Base-by-base conservation (phyloP, 257 asterid species). In the Solanum sitiens region DNA sequence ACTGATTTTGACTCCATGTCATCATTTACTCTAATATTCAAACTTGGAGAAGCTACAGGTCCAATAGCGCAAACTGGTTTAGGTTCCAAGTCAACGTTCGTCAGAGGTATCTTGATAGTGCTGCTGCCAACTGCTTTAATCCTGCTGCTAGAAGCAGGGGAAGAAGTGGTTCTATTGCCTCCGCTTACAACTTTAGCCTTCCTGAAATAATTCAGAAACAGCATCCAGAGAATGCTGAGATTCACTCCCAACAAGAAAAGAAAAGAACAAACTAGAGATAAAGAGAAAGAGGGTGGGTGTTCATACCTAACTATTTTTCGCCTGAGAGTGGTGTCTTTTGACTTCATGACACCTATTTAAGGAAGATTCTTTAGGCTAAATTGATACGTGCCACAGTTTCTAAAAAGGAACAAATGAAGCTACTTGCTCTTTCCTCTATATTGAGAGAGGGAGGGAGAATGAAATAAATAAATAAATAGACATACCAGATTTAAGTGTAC, bases 151-250 rank as follows among this genome's bases (percentile, higher is more conserved):
- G 86, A 84, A 68, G 90, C 84, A 87, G 88, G 89, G 82, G 89
- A 91, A 16, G 87, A 87, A 65, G 91, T 85, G 68, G 91, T 76
- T 67, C 86, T 92, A 86, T 90, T 92, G 90, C 91, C 73, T 90
- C 70, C 91, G 42, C 94, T 90, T 86, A 97, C 88, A 88, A 96
- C 92, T 93, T 94, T 96, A 83, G 98, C 98, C 90, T 89, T 96
- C 92, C 99, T 97, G 98, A 79, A 79, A 79, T 18, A 84, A 27
- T 45, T 16, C 40, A 25, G 16, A 44, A 77, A 77, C 39, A 77
- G 84, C 5, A 77, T n/a, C 14, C 63, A 44, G 40, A 44, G 33
- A 79, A 79, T 27, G 42, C 65, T 79, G 85, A 79, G 42, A 79
- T 79, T 27, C 67, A 79, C 85, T 45, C 16, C 67, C 42, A 73